Evolutionary conservation across 78 protist genomes (phyloP).

Genomic region (Blattamonas nauphoetae): DNA sequence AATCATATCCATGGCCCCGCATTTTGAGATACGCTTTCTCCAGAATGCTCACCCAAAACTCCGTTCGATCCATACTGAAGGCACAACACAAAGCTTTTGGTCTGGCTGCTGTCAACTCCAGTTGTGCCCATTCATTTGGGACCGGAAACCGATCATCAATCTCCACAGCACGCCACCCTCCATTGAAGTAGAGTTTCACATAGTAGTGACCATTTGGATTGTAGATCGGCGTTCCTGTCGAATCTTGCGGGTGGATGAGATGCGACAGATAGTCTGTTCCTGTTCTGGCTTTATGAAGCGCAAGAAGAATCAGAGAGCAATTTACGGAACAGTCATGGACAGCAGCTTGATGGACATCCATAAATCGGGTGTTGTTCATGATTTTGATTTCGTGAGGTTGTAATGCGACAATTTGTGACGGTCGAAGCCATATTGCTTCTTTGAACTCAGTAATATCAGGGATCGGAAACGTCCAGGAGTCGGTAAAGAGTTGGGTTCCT

Average conservation of each 20-base stretch:
- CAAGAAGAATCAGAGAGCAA: neutral
- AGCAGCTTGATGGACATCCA: neutral
- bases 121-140: too few species aligned
- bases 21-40: neutral
- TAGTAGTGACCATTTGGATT: neutral
- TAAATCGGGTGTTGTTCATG: neutral
- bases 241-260: neutral
- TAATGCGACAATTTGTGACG: too few species aligned
- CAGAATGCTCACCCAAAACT: neutral
- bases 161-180: neutral
- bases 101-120: too few species aligned
- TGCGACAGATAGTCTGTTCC: neutral
- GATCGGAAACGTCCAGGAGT: too few species aligned
- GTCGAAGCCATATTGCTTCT: too few species aligned
- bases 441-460: too few species aligned
- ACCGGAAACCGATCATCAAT: neutral
- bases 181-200: neutral
- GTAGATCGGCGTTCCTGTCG: neutral
- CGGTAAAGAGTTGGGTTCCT: too few species aligned
- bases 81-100: too few species aligned
- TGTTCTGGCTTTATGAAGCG: neutral
- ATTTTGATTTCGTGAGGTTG: too few species aligned
- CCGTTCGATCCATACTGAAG: neutral
- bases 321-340: neutral
- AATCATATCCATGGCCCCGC: neutral